Evolutionary conservation across 2,329 filamentous ascomycete genomes (phyloP).

Genomic region (Colletotrichum eremochloae): DNA sequence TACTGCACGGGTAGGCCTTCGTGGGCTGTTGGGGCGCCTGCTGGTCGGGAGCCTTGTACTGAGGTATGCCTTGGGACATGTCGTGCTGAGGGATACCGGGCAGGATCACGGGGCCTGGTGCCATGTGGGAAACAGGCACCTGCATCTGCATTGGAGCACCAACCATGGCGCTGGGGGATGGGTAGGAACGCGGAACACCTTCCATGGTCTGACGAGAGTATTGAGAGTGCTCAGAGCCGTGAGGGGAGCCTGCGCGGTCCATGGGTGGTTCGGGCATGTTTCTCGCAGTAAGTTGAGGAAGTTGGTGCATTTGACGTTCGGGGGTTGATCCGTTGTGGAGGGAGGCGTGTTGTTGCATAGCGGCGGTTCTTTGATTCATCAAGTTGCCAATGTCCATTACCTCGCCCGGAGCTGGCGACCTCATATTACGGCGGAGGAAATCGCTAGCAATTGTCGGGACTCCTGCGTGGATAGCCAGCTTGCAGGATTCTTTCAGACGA

Average conservation of each 20-base stretch:
- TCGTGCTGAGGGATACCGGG: conserved; percentile 54
- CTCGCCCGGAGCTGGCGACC: conserved; percentile 60
- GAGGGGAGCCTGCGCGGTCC: conserved; percentile 69
- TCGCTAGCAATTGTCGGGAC: conserved; percentile 27
- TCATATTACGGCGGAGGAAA: conserved; percentile 50
- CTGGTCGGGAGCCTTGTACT: conserved; percentile 43
- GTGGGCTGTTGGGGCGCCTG: conserved; percentile 38
- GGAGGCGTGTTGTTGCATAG: conserved; percentile 47
- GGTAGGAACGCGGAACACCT: conserved; percentile 63
- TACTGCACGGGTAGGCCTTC: conserved; percentile 79
- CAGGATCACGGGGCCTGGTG: conserved; percentile 56
- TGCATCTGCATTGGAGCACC: conserved; percentile 54
- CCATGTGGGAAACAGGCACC: conserved; percentile 53
- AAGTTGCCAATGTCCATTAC: conserved; percentile 68
- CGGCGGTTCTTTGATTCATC: conserved; percentile 63
- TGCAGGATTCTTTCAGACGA: conserved; percentile 27
- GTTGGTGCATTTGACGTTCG: conserved; percentile 45
- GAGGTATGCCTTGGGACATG: conserved; percentile 47
- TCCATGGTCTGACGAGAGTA: conserved; percentile 63
- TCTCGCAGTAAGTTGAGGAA: conserved; percentile 47
- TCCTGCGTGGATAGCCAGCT: conserved; percentile 40
- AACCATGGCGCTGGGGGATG: conserved; percentile 67
- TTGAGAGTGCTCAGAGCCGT: conserved; percentile 71
- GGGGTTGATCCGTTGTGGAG: conserved; percentile 45
- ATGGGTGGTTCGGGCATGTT: conserved; percentile 51